Percentiles rank a stretch among this genome's conserved stretches.
Conservation (phyloP, 139 green algal species). For the Pycnococcus provasolii region DNA sequence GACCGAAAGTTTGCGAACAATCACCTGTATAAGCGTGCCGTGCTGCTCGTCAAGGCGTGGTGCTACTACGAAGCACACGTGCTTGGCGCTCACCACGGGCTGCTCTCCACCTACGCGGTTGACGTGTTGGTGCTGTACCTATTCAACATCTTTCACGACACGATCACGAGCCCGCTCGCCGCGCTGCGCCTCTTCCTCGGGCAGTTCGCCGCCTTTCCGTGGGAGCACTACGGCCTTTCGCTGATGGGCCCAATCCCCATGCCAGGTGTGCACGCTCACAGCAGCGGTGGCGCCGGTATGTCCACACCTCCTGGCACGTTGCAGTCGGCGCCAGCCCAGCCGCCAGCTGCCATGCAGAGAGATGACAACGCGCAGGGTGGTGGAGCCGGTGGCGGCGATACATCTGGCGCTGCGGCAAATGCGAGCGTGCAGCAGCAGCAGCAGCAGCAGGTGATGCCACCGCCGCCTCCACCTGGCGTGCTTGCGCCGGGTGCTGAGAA, state of each 20-base stretch:
- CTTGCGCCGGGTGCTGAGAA: background rate
- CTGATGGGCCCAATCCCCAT: background rate
- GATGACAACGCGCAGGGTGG: too few relatives aligned
- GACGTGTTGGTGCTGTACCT: conserved; percentile 92
- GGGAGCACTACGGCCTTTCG: conserved; percentile 1
- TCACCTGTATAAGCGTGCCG: conserved; percentile 88
- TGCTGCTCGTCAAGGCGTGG: conserved; percentile 96
- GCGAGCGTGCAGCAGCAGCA: too few relatives aligned
- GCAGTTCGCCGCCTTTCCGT: conserved; percentile 37
- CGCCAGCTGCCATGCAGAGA: too few relatives aligned
- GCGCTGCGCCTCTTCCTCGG: conserved; percentile 79
- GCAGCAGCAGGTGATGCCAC: conserved; percentile 5
- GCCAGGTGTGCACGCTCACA: background rate
- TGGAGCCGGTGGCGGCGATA: too few relatives aligned
- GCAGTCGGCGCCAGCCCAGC: too few relatives aligned
- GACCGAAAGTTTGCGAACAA: conserved; percentile 56
- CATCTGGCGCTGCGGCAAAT: too few relatives aligned
- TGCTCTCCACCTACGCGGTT: conserved; percentile 91
- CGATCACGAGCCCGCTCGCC: conserved; percentile 56
- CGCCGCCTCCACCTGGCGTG: conserved; percentile 28
- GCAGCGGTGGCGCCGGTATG: background rate
- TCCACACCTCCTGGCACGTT: background rate
- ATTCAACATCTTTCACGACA: conserved; percentile 67
- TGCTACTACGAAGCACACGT: conserved; percentile 93
- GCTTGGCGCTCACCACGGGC: conserved; percentile 82